Conservation (phyloP, 2,329 filamentous ascomycete species). For the Xylaria multiplex region DNA sequence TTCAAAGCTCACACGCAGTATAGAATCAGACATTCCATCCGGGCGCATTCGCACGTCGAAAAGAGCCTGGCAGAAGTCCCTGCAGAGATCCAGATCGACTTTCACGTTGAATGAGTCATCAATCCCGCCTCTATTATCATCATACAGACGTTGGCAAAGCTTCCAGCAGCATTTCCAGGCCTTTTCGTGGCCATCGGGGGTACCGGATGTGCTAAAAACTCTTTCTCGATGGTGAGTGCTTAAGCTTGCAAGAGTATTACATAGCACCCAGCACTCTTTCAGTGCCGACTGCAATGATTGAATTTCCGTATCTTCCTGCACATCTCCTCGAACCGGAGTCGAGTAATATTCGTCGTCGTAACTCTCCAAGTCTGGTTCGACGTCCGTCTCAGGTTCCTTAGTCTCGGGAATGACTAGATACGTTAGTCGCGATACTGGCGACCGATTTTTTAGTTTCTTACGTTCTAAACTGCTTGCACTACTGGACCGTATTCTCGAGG, state of each 20-base stretch:
- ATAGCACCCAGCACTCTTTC: slow-evolving; percentile 91
- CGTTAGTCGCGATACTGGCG: slow-evolving; percentile 42
- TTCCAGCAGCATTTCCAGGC: slow-evolving; percentile 97
- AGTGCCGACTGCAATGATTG: slow-evolving; percentile 78
- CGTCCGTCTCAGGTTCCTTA: slow-evolving; percentile 61
- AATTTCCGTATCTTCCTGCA: slow-evolving; percentile 63
- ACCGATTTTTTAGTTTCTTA: slow-evolving; percentile 53
- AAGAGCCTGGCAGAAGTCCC: slow-evolving; percentile 89
- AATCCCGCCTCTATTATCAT: slow-evolving; percentile 80
- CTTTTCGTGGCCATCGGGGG: slow-evolving; percentile 81
- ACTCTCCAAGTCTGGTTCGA: slow-evolving; percentile 65
- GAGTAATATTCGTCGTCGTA: slow-evolving; percentile 62
- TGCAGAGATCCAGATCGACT: slow-evolving; percentile 84
- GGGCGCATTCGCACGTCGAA: slow-evolving; percentile 85
- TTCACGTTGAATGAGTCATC: slow-evolving; percentile 73
- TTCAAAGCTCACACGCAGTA: slow-evolving; percentile 92
- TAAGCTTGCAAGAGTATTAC: slow-evolving; percentile 86
- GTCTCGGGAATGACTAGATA: slow-evolving; percentile 61
- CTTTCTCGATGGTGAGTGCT: slow-evolving; percentile 85
- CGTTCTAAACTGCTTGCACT: slow-evolving; percentile 82
- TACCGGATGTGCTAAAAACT: slow-evolving; percentile 79
- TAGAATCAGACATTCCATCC: slow-evolving; percentile 84
- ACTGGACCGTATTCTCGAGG: slow-evolving; percentile 68
- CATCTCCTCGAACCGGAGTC: slow-evolving; percentile 56
- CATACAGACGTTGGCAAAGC: slow-evolving; percentile 88